Percentiles rank a stretch among this genome's conserved stretches.
Conservation (phyloP, 306 rosid species). For the Spatholobus suberectus region DNA sequence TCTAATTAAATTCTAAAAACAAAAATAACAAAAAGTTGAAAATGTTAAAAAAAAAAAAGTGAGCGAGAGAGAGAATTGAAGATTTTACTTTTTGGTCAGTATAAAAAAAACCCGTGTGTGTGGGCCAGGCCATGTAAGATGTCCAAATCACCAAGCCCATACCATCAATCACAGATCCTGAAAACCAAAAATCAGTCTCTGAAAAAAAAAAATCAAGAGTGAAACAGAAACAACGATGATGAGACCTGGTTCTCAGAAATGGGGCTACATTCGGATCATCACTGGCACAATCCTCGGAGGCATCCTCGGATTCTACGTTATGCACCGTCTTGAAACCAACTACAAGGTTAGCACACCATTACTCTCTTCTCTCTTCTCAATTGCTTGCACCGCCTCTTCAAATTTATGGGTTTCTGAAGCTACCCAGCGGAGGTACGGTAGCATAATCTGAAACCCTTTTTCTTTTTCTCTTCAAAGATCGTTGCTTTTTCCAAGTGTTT, state of each 20-base stretch:
- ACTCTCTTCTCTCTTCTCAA: background rate
- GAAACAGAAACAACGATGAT: background rate
- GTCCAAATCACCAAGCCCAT: too few relatives aligned
- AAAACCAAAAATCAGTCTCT: too few relatives aligned
- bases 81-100: too few relatives aligned
- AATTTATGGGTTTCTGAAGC: background rate
- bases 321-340: constrained; percentile 74
- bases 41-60: too few relatives aligned
- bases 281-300: constrained; percentile 77
- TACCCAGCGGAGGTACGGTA: background rate
- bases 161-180: too few relatives aligned
- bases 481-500: background rate
- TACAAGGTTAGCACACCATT: constrained; percentile 61
- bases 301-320: constrained; percentile 86
- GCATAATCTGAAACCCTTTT: constrained; percentile 25
- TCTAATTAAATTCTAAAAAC: too few relatives aligned
- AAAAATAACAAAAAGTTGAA: too few relatives aligned
- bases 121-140: too few relatives aligned
- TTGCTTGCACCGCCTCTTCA: background rate
- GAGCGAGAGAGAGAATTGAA: too few relatives aligned
- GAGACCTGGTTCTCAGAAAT: constrained; percentile 53
- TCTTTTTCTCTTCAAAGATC: background rate
- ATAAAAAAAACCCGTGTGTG: too few relatives aligned
- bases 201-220: background rate
- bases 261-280: constrained; percentile 85